Conservation (phyloP, 2,329 filamentous ascomycete species). For the Malbranchea cinnamomea region DNA sequence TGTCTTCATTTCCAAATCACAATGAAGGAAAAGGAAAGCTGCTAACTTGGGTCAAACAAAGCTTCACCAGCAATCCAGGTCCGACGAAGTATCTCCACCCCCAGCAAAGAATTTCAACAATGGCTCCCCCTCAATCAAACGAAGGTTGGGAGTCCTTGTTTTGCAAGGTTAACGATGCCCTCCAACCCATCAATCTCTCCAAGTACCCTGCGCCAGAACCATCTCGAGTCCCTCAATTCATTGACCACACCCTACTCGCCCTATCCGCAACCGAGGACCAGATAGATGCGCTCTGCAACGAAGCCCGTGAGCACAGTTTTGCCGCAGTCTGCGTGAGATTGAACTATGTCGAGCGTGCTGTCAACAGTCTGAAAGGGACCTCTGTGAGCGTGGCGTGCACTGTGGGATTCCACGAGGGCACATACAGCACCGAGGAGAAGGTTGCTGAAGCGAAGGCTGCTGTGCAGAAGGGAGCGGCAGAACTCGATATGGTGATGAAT, state of each 20-base stretch:
- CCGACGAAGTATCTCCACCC: too few species aligned
- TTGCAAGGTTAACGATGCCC: too few species aligned
- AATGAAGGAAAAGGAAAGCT: too few species aligned
- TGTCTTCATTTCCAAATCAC: too few species aligned
- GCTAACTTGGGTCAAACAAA: too few species aligned
- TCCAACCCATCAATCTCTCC: constrained; percentile 6
- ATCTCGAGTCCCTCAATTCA: constrained; percentile 18
- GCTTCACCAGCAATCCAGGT: too few species aligned
- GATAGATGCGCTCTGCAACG: constrained; percentile 39
- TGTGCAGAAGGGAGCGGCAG: constrained; percentile 35
- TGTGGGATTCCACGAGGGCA: constrained; percentile 46
- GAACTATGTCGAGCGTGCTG: constrained; percentile 36
- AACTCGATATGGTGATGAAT: constrained; percentile 47
- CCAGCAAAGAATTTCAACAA: too few species aligned
- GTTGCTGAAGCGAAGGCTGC: constrained; percentile 36
- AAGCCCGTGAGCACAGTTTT: constrained; percentile 33
- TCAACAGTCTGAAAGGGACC: constrained; percentile 31
- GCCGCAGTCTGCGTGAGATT: constrained; percentile 43
- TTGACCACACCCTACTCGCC: constrained; percentile 30
- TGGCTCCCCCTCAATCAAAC: too few species aligned
- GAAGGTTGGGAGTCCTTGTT: too few species aligned
- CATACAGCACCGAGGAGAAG: constrained; percentile 36
- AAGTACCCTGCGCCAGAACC: constrained; percentile 15
- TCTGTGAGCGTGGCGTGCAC: constrained; percentile 41
- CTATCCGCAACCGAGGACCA: constrained; percentile 30